Conservation (phyloP, 768 basidiomycete genomes). For the Ramaria sp. region DNA sequence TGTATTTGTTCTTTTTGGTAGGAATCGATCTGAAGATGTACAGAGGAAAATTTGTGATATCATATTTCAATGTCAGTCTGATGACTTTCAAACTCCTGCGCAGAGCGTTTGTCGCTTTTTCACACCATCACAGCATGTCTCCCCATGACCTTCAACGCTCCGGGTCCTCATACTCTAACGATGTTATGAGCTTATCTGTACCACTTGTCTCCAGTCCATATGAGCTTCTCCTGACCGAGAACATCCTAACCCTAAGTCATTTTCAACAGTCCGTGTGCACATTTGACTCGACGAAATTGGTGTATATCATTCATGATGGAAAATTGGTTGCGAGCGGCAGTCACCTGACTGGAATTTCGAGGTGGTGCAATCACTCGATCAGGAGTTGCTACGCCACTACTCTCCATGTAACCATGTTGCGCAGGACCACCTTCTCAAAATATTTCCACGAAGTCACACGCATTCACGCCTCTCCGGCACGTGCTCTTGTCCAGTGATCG, state of each 20-base stretch:
- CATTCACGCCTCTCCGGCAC: neutral
- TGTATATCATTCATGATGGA: neutral
- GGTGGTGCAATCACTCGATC: neutral
- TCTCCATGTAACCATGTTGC: neutral
- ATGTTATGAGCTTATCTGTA: neutral
- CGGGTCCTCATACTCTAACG: neutral
- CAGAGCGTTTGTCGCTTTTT: neutral
- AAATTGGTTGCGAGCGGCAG: neutral
- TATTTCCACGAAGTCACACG: neutral
- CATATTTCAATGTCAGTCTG: no score
- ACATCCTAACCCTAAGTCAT: conserved; percentile 7
- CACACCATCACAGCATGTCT: neutral
- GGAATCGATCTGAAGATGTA: no score
- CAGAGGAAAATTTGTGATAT: no score
- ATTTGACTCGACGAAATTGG: neutral
- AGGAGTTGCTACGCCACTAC: neutral
- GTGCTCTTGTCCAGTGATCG: neutral
- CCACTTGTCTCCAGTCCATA: neutral
- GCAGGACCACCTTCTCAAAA: neutral
- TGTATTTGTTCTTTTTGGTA: no score
- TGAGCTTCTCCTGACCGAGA: neutral
- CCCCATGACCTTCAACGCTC: conserved; percentile 7
- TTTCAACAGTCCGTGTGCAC: neutral
- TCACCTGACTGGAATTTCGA: neutral
- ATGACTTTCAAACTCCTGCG: neutral